Conservation (phyloP, 345 rosid genomes). For the Citrus maxima region DNA sequence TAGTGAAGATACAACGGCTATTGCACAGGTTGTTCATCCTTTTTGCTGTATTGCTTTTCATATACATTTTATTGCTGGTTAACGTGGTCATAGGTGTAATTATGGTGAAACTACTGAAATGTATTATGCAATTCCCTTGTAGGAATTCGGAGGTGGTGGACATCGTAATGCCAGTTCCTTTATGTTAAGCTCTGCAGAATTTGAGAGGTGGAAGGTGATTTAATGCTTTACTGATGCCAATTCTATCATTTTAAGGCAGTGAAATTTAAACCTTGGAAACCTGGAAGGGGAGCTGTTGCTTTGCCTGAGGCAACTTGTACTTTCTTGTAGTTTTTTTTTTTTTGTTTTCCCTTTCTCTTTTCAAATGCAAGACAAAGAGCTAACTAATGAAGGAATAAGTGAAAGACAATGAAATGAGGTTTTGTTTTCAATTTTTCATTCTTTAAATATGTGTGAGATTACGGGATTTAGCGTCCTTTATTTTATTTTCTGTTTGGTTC, state of each 20-base stretch:
- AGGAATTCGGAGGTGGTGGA: constrained; percentile 73
- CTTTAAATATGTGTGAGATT: neutral
- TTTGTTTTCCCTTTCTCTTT: too few species aligned
- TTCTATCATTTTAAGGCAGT: constrained; percentile 45
- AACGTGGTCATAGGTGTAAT: neutral
- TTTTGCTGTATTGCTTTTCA: neutral
- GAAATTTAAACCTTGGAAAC: constrained; percentile 31
- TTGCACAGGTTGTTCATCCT: constrained; percentile 34
- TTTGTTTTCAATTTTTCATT: neutral
- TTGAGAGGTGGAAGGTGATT: constrained; percentile 47
- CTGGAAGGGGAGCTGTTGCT: constrained; percentile 37
- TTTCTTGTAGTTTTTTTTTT: neutral
- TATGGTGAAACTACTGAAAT: neutral
- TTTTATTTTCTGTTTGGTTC: neutral
- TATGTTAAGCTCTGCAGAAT: constrained; percentile 44
- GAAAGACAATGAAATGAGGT: neutral
- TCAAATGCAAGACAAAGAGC: neutral
- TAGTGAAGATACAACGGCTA: constrained; percentile 58
- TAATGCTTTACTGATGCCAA: constrained; percentile 35
- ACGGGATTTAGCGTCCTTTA: neutral
- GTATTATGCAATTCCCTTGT: neutral
- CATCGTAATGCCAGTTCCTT: constrained; percentile 75
- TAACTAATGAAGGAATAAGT: neutral
- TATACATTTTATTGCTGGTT: neutral
- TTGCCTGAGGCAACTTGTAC: neutral